Base-by-base conservation (phyloP, 768 basidiomycete genomes). In the Lentinula aciculospora region DNA sequence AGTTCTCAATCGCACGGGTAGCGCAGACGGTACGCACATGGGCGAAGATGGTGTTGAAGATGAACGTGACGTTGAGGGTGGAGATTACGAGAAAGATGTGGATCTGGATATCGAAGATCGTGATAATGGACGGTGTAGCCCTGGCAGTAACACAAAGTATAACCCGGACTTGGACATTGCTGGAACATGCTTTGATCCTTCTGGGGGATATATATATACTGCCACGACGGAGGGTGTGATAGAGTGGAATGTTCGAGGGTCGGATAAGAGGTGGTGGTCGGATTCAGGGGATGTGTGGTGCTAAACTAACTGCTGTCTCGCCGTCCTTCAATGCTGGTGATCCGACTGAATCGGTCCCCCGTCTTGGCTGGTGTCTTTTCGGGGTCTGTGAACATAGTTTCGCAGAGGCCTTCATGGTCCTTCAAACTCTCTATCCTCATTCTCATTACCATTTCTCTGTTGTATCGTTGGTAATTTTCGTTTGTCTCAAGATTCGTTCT, bases 231-330 rank as follows among this genome's bases (percentile, higher is more conserved):
- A 40, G 17, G 44, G 54, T 27, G 74, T 94, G 25, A 86, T 84
- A 6, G 92, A 94, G 67, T 94, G 89, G 88, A 75, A 79, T 44
- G 75, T 94, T 53, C 75, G 81, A 21, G 87, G 86, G 4, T 81
- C 83, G 13, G 85, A 86, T 61, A 88, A 86, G 75, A 74, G 81
- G 51, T 91, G 87, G 87, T 90, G 85, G 84, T 71, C 76, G 44
- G 79, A 75, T 62, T 32, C 31, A 23, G 75, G 76, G 4, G 44
- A 59, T 19, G 27, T 37, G 25, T 39, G 57, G 46, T 50, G 42
- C 42, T 44, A 12, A 44, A 17, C 37, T 17, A 17, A 17, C 8
- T 34, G 32, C 32, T 13, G 13, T 4, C 13, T 8, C 32, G 32
- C 3, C n/a, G n/a, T n/a, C n/a, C n/a, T n/a, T n/a, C n/a, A n/a